Conservation (phyloP, 169 alveolate genomes). For the Theileria parva region DNA sequence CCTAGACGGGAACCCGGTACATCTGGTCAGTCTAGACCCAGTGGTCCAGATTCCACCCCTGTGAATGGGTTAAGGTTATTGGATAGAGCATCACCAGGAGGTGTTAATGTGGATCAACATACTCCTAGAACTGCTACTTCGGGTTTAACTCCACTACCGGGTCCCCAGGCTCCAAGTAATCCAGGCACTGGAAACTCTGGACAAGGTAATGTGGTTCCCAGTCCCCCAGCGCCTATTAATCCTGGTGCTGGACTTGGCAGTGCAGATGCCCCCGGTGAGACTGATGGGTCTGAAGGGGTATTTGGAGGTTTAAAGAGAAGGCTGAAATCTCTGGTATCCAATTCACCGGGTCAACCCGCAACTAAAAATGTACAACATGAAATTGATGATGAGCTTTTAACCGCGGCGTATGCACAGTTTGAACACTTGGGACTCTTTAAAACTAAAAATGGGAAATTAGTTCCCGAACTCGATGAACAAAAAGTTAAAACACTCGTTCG, state of each 20-base stretch:
- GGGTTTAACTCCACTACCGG: background rate
- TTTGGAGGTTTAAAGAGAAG: background rate
- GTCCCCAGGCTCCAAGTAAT: background rate
- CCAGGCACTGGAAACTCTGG: background rate
- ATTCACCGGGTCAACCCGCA: background rate
- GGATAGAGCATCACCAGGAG: conserved; percentile 1
- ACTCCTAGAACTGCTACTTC: background rate
- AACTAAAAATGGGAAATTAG: background rate
- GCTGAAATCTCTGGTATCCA: background rate
- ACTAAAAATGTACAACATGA: background rate
- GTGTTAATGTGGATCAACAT: background rate
- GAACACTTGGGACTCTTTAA: conserved; percentile 18
- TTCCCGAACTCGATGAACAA: conserved; percentile 14
- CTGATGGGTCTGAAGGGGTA: background rate
- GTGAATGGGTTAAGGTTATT: background rate
- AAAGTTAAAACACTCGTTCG: conserved; percentile 5
- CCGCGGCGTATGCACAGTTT: background rate
- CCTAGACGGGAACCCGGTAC: background rate
- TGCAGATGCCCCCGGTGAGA: background rate
- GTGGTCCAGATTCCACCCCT: background rate
- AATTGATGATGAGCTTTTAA: conserved; percentile 6
- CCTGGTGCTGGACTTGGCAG: background rate
- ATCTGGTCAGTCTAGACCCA: background rate
- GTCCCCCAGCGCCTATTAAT: background rate
- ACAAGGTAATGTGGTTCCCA: background rate